Percentiles rank a stretch among this genome's conserved stretches.
phyloP scores from a whole-genome alignment of 345 rosid genomes.

The Salix suchowensis region DNA sequence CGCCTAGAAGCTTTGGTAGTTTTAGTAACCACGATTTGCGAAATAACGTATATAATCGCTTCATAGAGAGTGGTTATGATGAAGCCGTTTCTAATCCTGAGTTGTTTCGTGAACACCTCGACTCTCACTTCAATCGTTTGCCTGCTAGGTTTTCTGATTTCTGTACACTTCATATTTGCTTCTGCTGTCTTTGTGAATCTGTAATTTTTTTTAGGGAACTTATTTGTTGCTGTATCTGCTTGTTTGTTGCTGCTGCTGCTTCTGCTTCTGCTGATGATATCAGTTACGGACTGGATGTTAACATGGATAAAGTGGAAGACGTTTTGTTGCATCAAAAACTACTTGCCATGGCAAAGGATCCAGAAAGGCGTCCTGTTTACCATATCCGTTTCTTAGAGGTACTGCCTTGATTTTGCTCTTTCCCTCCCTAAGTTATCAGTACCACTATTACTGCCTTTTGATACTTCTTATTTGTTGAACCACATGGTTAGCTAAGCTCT shows the following conservation, averaged over 20 bases:
- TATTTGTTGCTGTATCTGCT: background rate
- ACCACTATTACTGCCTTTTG: background rate
- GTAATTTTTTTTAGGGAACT: background rate
- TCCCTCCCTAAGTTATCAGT: background rate
- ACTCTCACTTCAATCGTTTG: slow-evolving; percentile 64
- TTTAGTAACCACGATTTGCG: slow-evolving; percentile 43
- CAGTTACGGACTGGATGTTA: slow-evolving; percentile 67
- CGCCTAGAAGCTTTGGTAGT: slow-evolving; percentile 55
- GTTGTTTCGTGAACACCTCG: slow-evolving; percentile 43
- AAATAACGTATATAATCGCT: slow-evolving; percentile 48
- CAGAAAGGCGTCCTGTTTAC: slow-evolving; percentile 53
- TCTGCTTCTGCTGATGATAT: background rate
- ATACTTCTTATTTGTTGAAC: background rate
- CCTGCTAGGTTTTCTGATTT: slow-evolving; percentile 47
- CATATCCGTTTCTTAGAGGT: slow-evolving; percentile 67
- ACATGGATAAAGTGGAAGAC: slow-evolving; percentile 66
- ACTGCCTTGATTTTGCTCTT: background rate
- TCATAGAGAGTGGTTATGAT: slow-evolving; percentile 46
- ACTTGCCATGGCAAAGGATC: slow-evolving; percentile 55
- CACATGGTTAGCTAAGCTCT: background rate
- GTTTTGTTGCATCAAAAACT: slow-evolving; percentile 54
- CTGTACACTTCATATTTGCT: background rate
- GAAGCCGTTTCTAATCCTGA: slow-evolving; percentile 50
- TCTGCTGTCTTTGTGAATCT: background rate
- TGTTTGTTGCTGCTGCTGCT: background rate